Base-by-base conservation (phyloP, 768 basidiomycete genomes). In the Coprinellus aureogranulatus region DNA sequence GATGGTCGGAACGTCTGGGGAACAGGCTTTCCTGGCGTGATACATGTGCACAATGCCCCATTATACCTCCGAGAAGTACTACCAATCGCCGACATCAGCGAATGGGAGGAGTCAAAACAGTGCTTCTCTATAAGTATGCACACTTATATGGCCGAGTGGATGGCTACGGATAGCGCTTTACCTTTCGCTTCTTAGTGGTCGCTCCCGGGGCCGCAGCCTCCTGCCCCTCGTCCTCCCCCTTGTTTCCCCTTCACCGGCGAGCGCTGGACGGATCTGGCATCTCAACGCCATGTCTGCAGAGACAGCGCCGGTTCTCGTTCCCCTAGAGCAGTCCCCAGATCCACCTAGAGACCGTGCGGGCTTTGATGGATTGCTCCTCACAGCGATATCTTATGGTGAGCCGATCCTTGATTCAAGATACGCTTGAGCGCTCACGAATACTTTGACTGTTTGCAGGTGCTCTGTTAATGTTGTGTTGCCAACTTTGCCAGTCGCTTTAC, bases 381-480 rank as follows among this genome's bases (percentile, higher is more conserved):
- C 68, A 55, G 63, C 66, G 14, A 64, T 77, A 57, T 64, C 71
- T 10, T 77, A 73, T 64, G 75, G 74, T 75, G 50, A 25, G 68
- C 61, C 14, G 9, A 28, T 16, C 20, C 39, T 22, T 42, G 22
- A 31, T 37, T n/a, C 26, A 12, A 14, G 6, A 14, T 34, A 34
- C 34, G 14, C 49, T 30, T 23, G 14, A 46, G 12, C 27, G 22
- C 16, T 52, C 23, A 1, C 25, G 40, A 25, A 9, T 28, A 30
- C 9, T 27, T 26, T 27, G 8, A 45, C 42, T 51, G 20, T 57
- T 26, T 46, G 5, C n/a, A 77, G 76, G 76, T 39, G 75, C 74
- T 18, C 50, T 76, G 48, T 48, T 74, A 11, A 77, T 76, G 76
- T 63, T 77, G 25, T 72, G 70, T 46, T 63, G 76, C 20, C 76